Percentiles rank a stretch among this genome's conserved stretches.
These are phyloP conservation scores for Penicillium sp. DNA, from an alignment of 2,329 filamentous ascomycete species.

Conservation along the genomic window DNA sequence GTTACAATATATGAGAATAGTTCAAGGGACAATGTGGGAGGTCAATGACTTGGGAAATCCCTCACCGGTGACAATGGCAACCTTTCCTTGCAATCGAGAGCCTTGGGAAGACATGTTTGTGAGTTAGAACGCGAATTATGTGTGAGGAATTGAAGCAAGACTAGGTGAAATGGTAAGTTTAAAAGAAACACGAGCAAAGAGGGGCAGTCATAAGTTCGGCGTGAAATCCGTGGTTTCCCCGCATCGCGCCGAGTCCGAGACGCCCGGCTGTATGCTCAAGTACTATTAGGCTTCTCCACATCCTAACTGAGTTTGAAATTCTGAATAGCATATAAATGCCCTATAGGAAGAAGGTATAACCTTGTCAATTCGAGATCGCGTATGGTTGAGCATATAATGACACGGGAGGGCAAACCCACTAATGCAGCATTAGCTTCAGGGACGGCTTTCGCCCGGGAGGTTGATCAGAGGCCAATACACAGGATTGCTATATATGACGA, in stretches of 20 bases:
- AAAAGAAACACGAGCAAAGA: slow-evolving; percentile 16
- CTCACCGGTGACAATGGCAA: slow-evolving; percentile 54
- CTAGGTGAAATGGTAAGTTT: neutral
- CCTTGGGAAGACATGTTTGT: slow-evolving; percentile 28
- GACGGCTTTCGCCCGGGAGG: neutral
- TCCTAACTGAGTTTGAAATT: neutral
- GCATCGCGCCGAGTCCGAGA: slow-evolving; percentile 16
- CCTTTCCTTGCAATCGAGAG: slow-evolving; percentile 50
- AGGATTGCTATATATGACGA: neutral
- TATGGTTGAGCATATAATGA: neutral
- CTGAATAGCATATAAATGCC: neutral
- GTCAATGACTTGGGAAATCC: neutral
- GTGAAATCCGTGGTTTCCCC: slow-evolving; percentile 30
- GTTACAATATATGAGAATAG: neutral
- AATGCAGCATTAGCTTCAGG: neutral
- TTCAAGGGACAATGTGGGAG: neutral
- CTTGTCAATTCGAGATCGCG: neutral
- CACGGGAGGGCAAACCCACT: neutral
- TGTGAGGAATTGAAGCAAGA: neutral
- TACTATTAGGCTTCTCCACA: neutral
- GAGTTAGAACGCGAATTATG: neutral
- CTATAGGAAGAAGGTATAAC: neutral
- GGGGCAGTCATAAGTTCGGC: slow-evolving; percentile 26
- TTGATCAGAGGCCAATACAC: neutral
- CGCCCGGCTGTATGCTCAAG: neutral